phyloP scores from a whole-genome alignment of 1,284 basidiomycete species.

The Pseudozyma pruni region DNA sequence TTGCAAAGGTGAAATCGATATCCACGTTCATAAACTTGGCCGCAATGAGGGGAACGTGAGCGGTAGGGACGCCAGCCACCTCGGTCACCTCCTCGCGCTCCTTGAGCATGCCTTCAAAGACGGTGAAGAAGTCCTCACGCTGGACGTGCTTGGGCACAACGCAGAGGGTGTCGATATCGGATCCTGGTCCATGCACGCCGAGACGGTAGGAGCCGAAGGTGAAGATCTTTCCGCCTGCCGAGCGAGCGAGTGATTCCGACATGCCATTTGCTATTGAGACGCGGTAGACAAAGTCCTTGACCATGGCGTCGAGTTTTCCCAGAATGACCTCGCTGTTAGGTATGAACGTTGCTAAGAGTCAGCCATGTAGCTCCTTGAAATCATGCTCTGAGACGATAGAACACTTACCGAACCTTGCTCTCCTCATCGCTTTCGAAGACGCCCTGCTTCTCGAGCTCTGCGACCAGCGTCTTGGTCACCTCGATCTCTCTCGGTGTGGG shows the following conservation, averaged over 20 bases:
- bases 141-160: slow-evolving; percentile 96
- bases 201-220: slow-evolving; percentile 88
- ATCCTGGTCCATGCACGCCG: slow-evolving; percentile 93
- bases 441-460: slow-evolving; percentile 85
- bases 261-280: slow-evolving; percentile 82
- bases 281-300: slow-evolving; percentile 91
- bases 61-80: slow-evolving; percentile 91
- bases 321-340: slow-evolving; percentile 85
- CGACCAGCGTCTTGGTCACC: slow-evolving; percentile 84
- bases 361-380: too few relatives aligned
- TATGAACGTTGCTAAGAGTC: too few relatives aligned
- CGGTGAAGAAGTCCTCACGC: slow-evolving; percentile 93
- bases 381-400: background rate
- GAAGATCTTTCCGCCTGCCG: slow-evolving; percentile 97
- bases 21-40: slow-evolving; percentile 90
- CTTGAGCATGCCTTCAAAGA: slow-evolving; percentile 89
- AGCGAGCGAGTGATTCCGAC: slow-evolving; percentile 83
- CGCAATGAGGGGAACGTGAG: slow-evolving; percentile 94
- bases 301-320: slow-evolving; percentile 86
- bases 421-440: slow-evolving; percentile 92
- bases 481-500: slow-evolving; percentile 65
- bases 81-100: slow-evolving; percentile 87
- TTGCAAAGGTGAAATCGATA: slow-evolving; percentile 92
- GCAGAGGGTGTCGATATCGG: slow-evolving; percentile 98
- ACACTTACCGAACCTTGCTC: slow-evolving; percentile 83